Evolutionary conservation across 345 rosid species (phyloP).

Genomic region (Firmiana major): DNA sequence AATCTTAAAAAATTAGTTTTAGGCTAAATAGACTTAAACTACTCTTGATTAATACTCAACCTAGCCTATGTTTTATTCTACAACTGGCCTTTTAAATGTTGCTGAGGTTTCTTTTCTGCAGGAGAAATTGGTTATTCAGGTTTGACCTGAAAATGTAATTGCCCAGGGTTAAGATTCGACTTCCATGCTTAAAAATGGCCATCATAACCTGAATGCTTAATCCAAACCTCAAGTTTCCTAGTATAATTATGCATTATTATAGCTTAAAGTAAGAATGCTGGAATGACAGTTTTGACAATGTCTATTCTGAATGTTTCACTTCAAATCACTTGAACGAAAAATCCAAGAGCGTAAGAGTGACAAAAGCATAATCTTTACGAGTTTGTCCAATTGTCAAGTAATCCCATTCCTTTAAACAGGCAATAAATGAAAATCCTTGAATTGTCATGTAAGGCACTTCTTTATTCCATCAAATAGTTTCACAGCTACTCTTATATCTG

Average conservation of each 20-base stretch:
- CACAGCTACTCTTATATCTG: background rate
- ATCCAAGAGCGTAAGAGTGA: background rate
- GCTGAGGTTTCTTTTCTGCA: no score
- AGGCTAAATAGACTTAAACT: no score
- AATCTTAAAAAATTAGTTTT: no score
- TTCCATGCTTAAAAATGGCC: no score
- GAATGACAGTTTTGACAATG: background rate
- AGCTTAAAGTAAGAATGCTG: background rate
- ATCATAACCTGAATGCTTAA: background rate
- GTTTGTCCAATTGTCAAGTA: constrained; percentile 35
- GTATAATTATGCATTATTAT: background rate
- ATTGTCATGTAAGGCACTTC: constrained; percentile 37
- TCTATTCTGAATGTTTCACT: background rate
- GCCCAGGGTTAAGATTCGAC: no score
- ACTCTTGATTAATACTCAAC: no score
- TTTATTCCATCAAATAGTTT: constrained; percentile 22
- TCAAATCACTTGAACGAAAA: background rate
- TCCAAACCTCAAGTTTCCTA: background rate
- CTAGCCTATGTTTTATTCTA: no score
- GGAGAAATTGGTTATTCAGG: no score
- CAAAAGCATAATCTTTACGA: constrained; percentile 1
- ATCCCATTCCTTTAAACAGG: constrained; percentile 15
- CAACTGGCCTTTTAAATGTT: no score
- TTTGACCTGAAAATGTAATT: no score
- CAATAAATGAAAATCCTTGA: constrained; percentile 28